Evolutionary conservation across 2,329 filamentous ascomycete genomes (phyloP), one percentile per base, ranked within the genome.

Genomic region (Niveomyces coronatus): DNA sequence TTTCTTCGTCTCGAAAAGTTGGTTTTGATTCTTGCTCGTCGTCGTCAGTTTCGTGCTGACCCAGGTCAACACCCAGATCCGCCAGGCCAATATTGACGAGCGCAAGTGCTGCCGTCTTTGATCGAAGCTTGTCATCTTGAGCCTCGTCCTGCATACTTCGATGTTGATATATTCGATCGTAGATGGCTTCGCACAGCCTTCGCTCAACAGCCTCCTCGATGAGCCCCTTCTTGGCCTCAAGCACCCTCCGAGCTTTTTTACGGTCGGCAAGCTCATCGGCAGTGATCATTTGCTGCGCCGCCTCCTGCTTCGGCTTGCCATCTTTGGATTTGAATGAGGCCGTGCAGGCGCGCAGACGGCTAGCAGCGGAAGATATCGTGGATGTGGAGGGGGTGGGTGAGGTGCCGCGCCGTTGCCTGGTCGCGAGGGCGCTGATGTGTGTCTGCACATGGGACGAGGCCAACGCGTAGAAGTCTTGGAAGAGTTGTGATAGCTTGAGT

Each of bases 171-270:
- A 98, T 85, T 47, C 83, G 80, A 41, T 80, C 72, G 53, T 96
- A 96, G 31, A 89, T 79, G 37, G 80, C 79, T 54, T 94, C 86
- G 53, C 85, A 93, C 9, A 88, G 74, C 45, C 83, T 76, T 46
- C 85, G 76, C 56, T 98, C 91, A 0, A 96, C 84, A 4, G 87
- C 86, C 58, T 98, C 91, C 59, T 98, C 89, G 20, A 96, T 61
- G 9, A 82, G 70, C 3, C 74, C 59, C 29, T 79, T 74, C 60
- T 94, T 94, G 16, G 79, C 70, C 49, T 94, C 88, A 9, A 95
- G 65, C 5, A 80, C 68, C 52, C 78, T 84, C 40, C 87, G 75
- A 19, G 84, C 83, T 48, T 77, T 82, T 58, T 88, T 87, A 46
- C 82, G 75, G 44, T 87, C 77, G 0, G 80, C 76, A 32, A 94